Percentiles rank a stretch among this genome's conserved stretches.
Conservation (phyloP, 2,329 filamentous ascomycete genomes). For the Calonectria naviculata region DNA sequence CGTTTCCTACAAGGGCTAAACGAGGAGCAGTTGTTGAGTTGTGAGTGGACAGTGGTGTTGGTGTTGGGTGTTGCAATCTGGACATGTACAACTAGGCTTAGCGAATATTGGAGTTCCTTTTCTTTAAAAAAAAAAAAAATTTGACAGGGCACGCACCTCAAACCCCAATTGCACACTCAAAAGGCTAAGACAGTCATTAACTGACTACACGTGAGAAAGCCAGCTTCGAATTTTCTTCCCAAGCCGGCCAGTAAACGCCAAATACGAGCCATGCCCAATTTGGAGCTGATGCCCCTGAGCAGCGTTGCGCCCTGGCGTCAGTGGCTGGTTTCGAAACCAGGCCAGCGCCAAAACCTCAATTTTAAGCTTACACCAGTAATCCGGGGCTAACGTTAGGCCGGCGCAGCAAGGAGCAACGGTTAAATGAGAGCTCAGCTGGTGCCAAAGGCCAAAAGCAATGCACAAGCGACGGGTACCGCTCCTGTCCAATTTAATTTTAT, state of each 20-base stretch:
- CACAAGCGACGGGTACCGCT: not conserved
- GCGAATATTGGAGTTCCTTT: not conserved
- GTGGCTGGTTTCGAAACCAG: conserved; percentile 22
- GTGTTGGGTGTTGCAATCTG: not conserved
- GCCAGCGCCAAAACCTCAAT: conserved; percentile 11
- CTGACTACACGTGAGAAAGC: not conserved
- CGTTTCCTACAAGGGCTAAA: conserved; percentile 39
- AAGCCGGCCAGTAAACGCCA: not conserved
- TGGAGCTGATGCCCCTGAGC: not conserved
- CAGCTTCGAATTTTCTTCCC: not conserved
- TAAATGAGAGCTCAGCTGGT: not conserved
- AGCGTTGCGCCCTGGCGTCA: not conserved
- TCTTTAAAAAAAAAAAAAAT: not conserved
- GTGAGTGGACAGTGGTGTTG: not conserved
- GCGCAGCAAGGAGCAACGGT: not conserved
- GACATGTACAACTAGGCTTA: not conserved
- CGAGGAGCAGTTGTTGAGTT: not conserved
- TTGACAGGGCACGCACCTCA: no score
- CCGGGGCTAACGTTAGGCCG: conserved; percentile 21
- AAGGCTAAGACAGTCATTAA: no score
- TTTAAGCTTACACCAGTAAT: conserved; percentile 33
- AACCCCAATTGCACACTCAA: no score
- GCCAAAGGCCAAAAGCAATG: not conserved
- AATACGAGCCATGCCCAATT: not conserved
- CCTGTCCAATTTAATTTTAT: not conserved